A percentile compares a stretch with the other conserved stretches of the same genome.
phyloP scores from a whole-genome alignment of 2,329 filamentous ascomycete species.

The Mycosphaerella arachidis region DNA sequence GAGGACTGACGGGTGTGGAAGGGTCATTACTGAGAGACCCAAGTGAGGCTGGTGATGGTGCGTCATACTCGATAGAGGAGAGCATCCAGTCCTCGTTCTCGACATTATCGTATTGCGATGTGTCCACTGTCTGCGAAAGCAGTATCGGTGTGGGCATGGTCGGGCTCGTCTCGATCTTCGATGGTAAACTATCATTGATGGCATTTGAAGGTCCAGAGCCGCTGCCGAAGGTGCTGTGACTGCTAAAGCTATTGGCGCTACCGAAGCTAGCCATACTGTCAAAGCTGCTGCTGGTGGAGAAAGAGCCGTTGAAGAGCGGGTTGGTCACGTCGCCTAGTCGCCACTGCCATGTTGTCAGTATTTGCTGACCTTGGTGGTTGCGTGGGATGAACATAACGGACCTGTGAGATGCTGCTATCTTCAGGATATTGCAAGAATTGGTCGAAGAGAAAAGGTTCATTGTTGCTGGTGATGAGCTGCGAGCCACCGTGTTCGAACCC shows the following conservation, averaged over 20 bases:
- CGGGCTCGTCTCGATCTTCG: conserved; percentile 10
- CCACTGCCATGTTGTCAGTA: conserved; percentile 1
- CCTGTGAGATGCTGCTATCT: neutral
- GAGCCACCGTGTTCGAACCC: neutral
- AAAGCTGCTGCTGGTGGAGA: neutral
- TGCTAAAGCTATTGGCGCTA: neutral
- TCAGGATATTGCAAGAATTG: neutral
- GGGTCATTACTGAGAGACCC: conserved; percentile 16
- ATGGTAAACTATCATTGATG: neutral
- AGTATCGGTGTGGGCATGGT: neutral
- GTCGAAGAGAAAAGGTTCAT: conserved; percentile 2
- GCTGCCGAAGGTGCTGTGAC: neutral
- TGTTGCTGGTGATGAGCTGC: neutral
- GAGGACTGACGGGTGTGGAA: conserved; percentile 16
- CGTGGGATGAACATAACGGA: neutral
- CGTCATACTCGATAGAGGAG: conserved; percentile 17
- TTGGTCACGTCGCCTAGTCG: neutral
- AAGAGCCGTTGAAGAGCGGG: neutral
- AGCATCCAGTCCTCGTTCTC: conserved; percentile 16
- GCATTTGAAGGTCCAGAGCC: neutral
- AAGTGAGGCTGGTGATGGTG: conserved; percentile 19
- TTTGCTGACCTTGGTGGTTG: neutral
- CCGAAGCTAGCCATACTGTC: neutral
- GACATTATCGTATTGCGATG: conserved; percentile 18
- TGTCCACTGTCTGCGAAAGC: conserved; percentile 14